These are phyloP conservation scores for Rhodomyrtus psidioides DNA, from an alignment of 441 rosid genomes.

Conservation along the genomic window DNA sequence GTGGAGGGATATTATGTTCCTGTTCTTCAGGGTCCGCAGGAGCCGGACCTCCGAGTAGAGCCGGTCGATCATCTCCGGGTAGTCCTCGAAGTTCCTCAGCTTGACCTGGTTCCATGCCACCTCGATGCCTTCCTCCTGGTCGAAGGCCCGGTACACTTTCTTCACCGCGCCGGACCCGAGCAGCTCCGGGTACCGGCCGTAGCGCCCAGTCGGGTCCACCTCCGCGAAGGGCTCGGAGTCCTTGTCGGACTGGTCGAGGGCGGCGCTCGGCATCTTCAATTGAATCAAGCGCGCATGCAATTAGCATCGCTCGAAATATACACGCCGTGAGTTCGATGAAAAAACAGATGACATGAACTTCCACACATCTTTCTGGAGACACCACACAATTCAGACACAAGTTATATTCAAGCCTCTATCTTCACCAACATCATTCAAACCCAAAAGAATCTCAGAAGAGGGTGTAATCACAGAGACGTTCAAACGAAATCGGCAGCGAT, in stretches of 20 bases:
- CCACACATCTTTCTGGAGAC: neutral
- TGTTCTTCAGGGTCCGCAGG: constrained; percentile 3
- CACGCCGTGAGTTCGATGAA: neutral
- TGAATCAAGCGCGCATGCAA: neutral
- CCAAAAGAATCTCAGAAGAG: neutral
- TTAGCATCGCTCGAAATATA: neutral
- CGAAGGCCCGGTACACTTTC: constrained; percentile 18
- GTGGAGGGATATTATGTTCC: constrained; percentile 9
- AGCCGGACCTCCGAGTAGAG: constrained; percentile 15
- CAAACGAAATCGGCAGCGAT: no score
- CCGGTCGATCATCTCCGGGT: constrained; percentile 12
- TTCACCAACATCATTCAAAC: neutral
- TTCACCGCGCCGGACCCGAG: constrained; percentile 12
- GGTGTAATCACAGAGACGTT: neutral
- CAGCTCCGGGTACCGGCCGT: constrained; percentile 11
- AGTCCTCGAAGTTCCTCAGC: constrained; percentile 3
- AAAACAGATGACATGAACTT: neutral
- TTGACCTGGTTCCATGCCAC: constrained; percentile 18
- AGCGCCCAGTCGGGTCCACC: constrained; percentile 11
- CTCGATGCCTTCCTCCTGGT: constrained; percentile 17
- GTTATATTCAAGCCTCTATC: neutral
- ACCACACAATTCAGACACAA: neutral
- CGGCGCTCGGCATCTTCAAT: constrained; percentile 1
- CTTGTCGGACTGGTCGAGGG: neutral
- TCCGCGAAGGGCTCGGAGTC: constrained; percentile 11